Evolutionary conservation across 495 filamentous ascomycete genomes (phyloP).

Genomic region (Aspergillus taichungensis): DNA sequence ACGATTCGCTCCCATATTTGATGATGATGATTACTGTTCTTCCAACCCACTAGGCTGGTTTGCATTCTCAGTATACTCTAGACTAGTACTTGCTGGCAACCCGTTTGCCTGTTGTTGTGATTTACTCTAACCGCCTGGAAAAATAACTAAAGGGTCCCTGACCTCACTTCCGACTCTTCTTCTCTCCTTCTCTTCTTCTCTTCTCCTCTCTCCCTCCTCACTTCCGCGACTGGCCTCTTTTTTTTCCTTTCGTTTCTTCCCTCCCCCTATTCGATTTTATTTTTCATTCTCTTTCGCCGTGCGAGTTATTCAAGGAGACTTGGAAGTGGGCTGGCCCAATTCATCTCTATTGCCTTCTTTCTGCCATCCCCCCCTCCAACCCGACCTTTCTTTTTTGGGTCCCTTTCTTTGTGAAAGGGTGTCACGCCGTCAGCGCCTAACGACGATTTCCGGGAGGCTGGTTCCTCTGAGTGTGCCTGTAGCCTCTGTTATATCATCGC

Average conservation of each 20-base stretch:
- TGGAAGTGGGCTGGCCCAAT: conserved; percentile 37
- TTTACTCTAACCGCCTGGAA: conserved; percentile 1
- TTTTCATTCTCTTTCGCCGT: conserved; percentile 28
- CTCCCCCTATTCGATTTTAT: conserved; percentile 25
- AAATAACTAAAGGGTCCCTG: neutral
- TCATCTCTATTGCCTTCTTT: conserved; percentile 29
- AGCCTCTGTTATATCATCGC: conserved; percentile 12
- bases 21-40: conserved; percentile 11
- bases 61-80: too few species aligned
- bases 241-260: conserved; percentile 10
- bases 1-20: conserved; percentile 2
- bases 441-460: conserved; percentile 25
- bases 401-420: conserved; percentile 20
- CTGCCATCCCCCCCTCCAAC: neutral
- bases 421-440: conserved; percentile 14
- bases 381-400: conserved; percentile 13
- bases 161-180: neutral
- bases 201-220: conserved; percentile 3
- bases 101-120: neutral
- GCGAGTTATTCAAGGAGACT: conserved; percentile 31
- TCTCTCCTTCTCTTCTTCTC: conserved; percentile 8
- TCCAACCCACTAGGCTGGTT: neutral
- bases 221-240: conserved; percentile 11
- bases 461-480: conserved; percentile 26
- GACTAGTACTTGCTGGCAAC: conserved; percentile 1